These are phyloP conservation scores for Solanum appendiculatum DNA, from an alignment of 257 asterid species.

Conservation along the genomic window DNA sequence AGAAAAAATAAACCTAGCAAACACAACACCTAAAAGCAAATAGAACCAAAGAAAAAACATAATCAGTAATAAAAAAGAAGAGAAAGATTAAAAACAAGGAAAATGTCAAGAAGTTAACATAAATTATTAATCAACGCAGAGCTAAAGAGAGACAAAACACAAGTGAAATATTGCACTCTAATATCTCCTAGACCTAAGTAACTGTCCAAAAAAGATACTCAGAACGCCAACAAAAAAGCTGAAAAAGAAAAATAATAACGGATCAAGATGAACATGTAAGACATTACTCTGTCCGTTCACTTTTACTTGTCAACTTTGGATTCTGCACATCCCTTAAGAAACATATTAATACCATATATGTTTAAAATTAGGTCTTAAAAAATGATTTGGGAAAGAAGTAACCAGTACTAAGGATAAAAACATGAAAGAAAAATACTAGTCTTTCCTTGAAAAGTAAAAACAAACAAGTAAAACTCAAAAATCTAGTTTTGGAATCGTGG, in stretches of 20 bases:
- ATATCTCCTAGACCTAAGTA: background rate
- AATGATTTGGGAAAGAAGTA: background rate
- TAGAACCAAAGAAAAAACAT: background rate
- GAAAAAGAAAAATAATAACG: background rate
- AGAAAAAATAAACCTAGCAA: background rate
- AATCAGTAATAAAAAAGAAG: background rate
- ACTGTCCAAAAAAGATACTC: background rate
- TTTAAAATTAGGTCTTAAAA: background rate
- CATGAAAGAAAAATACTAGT: too few species aligned
- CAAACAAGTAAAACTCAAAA: background rate
- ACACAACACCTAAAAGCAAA: background rate
- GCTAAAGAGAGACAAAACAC: background rate
- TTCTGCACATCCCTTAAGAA: background rate
- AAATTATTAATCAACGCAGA: background rate
- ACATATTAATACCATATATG: background rate
- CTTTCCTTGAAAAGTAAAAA: background rate
- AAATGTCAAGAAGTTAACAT: background rate
- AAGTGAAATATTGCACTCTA: background rate
- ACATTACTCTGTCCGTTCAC: background rate
- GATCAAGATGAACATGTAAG: background rate
- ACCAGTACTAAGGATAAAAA: background rate
- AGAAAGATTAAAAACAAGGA: background rate
- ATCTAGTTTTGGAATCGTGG: too few species aligned
- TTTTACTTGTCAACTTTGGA: background rate
- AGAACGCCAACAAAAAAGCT: background rate